Percentiles rank a stretch among this genome's conserved stretches.
Conservation (phyloP, 345 rosid genomes). For the Toxicodendron radicans region DNA sequence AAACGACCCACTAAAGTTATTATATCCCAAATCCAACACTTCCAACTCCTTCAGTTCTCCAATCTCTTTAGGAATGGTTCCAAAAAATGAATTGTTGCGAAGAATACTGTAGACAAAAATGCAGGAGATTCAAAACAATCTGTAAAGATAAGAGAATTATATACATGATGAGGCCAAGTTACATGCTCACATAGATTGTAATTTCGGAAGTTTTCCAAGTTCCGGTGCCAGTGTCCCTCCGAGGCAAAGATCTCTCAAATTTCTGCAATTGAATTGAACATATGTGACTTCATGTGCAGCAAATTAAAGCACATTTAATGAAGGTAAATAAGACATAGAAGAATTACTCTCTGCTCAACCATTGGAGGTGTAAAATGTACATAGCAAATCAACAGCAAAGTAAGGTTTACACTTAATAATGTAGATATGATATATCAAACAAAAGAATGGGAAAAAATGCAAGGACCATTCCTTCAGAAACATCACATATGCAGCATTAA, state of each 20-base stretch:
- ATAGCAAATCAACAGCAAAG: neutral
- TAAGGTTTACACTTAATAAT: neutral
- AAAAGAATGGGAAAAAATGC: neutral
- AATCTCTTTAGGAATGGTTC: conserved; percentile 70
- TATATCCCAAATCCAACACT: conserved; percentile 75
- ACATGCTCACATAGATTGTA: conserved; percentile 71
- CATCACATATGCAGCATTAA: conserved; percentile 11
- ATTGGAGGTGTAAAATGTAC: neutral
- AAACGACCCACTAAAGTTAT: conserved; percentile 68
- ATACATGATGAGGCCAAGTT: neutral
- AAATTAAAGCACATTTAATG: neutral
- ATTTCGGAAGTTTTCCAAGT: conserved; percentile 50
- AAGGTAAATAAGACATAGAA: neutral
- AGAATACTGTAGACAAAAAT: conserved; percentile 47
- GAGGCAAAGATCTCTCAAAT: conserved; percentile 72
- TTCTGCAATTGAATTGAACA: conserved; percentile 36
- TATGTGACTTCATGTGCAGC: conserved; percentile 13
- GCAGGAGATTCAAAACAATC: neutral
- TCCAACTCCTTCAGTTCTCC: conserved; percentile 66
- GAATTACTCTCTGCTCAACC: neutral
- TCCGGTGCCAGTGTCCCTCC: conserved; percentile 76
- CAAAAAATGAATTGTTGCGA: conserved; percentile 80
- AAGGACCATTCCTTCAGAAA: neutral
- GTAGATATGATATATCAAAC: neutral
- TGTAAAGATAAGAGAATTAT: neutral